Conservation (phyloP, 164 flowering plant genomes). For the Cinnamomum chago region DNA sequence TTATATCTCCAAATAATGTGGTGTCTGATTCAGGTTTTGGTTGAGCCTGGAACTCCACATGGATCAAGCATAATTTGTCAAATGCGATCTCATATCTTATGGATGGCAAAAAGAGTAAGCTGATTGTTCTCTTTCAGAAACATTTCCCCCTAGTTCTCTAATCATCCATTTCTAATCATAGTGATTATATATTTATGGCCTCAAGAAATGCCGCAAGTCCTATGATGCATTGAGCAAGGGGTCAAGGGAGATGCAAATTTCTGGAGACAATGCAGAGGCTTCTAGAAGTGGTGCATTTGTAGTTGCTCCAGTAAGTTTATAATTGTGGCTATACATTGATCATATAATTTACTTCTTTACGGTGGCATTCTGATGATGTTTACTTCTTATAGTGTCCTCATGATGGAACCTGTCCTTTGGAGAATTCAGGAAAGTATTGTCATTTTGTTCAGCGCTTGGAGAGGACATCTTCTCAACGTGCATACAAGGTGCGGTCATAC, state of each 20-base stretch:
- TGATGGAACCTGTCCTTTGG: constrained; percentile 91
- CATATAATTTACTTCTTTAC: not conserved
- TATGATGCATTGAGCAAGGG: constrained; percentile 21
- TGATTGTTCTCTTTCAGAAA: not conserved
- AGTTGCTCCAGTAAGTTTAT: constrained; percentile 92
- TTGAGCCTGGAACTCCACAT: constrained; percentile 97
- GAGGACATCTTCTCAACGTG: constrained; percentile 87
- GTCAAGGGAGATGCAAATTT: constrained; percentile 30
- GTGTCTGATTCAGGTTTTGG: constrained; percentile 55
- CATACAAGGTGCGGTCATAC: constrained; percentile 60
- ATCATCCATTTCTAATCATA: not conserved
- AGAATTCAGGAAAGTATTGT: constrained; percentile 75
- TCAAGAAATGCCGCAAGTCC: constrained; percentile 65
- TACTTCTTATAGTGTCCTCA: constrained; percentile 74
- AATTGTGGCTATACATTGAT: not conserved
- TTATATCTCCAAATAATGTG: not conserved
- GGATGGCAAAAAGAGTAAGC: constrained; percentile 92
- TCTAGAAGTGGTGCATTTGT: constrained; percentile 63
- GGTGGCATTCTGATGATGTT: not conserved
- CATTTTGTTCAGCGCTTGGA: constrained; percentile 97
- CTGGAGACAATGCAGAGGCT: constrained; percentile 15
- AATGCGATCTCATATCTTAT: constrained; percentile 90
- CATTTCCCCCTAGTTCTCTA: not conserved
- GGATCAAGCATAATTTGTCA: constrained; percentile 82
- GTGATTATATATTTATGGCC: constrained; percentile 13